Evolutionary conservation across 2,329 filamentous ascomycete species (phyloP), one percentile per base, ranked within the genome.

Genomic region (Ascochyta clinopodiicola): DNA sequence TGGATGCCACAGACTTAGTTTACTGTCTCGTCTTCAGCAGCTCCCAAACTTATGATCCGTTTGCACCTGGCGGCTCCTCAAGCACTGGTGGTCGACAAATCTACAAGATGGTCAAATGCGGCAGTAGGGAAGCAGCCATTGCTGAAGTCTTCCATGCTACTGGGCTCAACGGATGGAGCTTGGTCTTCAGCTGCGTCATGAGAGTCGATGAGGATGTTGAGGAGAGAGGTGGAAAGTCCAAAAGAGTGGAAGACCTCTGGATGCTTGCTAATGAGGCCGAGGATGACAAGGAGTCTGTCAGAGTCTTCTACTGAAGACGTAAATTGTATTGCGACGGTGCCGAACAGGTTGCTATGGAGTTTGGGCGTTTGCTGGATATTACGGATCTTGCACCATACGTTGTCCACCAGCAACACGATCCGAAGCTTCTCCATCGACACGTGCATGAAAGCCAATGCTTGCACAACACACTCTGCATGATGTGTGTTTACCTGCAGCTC

Each of bases 121-220:
- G 73, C 4, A 71, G 69, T 44, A 63, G 72, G 6, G 70, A 73
- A 21, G 68, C 66, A 12, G 73, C 72, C 0, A 56, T 59, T 2
- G 57, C 67, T 0, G 70, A 75, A 44, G 63, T 66, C 0, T 75
- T 71, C 43, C 68, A 73, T 44, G 59, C 64, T 2, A 51, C 66
- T 6, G 70, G 71, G 2, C 45, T 67, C 9, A 66, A 69, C 29
- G 72, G 73, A 1, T 74, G 67, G 67, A 72, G 62, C 32, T 36
- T 75, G 2, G 64, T 59, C 0, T 75, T 75, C 31, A 68, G 67
- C 19, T 75, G 72, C 31, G 65, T 72, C 2, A 63, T 68, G 54
- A 61, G 63, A 43, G 49, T 58, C 2, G 65, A 60, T 5, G 69
- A 74, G 27, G 64, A 58, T 4, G 60, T 66, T 24, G 61, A 62